Evolutionary conservation across 202 grass and related monocot species (phyloP).

Genomic region (Musa balbisiana): DNA sequence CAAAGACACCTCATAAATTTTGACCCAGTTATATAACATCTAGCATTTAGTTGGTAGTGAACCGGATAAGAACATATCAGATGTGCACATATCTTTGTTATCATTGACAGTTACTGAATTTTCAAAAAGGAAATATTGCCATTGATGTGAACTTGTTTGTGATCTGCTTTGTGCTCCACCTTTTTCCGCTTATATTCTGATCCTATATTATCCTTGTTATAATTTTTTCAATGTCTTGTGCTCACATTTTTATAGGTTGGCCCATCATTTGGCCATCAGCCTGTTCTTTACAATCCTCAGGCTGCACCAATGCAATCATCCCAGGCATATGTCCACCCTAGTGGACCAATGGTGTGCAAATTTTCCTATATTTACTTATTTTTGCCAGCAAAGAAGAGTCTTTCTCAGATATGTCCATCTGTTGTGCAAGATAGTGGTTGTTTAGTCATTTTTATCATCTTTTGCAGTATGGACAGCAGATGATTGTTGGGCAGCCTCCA

Average conservation of each 20-base stretch:
- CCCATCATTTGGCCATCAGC: slow-evolving; percentile 22
- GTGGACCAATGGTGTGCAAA: slow-evolving; percentile 16
- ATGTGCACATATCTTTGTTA: neutral
- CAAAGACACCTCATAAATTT: neutral
- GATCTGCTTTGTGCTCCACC: neutral
- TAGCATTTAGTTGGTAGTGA: neutral
- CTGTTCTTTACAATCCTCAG: slow-evolving; percentile 26
- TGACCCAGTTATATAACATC: neutral
- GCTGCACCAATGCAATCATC: slow-evolving; percentile 22
- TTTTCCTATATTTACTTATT: neutral
- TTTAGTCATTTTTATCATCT: neutral
- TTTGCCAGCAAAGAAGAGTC: neutral
- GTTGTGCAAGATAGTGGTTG: neutral
- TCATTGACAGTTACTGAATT: neutral
- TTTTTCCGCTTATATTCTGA: neutral
- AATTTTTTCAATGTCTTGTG: neutral
- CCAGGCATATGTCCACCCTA: slow-evolving; percentile 15
- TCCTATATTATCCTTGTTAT: neutral
- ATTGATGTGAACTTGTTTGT: neutral
- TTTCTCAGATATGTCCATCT: neutral
- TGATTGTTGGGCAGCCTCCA: slow-evolving; percentile 21
- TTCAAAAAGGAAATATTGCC: neutral
- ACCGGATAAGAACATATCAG: neutral
- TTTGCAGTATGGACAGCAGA: slow-evolving; percentile 25
- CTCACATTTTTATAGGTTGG: neutral